Conservation (phyloP, 768 basidiomycete genomes). For the Hypholoma sublateritium region DNA sequence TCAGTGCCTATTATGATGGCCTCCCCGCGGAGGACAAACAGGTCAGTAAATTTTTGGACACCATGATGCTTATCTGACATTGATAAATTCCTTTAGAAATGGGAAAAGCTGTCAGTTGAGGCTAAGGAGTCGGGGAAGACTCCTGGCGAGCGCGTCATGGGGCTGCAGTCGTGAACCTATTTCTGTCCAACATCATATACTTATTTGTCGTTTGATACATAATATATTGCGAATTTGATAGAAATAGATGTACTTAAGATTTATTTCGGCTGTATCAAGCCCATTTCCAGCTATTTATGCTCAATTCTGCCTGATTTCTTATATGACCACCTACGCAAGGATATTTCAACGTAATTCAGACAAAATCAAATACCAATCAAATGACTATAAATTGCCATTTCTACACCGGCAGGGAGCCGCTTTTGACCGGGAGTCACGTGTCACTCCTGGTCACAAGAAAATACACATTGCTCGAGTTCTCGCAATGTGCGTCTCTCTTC, state of each 20-base stretch:
- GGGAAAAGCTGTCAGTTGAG: conserved; percentile 3
- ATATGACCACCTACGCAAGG: neutral
- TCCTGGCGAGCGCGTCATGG: neutral
- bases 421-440: conserved; percentile 3
- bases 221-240: conserved; percentile 2
- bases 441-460: too few species aligned
- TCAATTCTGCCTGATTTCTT: neutral
- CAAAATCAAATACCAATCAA: neutral
- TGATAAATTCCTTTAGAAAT: neutral
- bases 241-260: neutral
- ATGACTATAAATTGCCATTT: neutral
- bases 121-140: conserved; percentile 4
- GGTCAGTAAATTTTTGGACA: conserved; percentile 3
- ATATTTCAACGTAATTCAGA: conserved; percentile 1
- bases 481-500: too few species aligned
- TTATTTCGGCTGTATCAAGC: neutral
- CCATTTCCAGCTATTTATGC: neutral
- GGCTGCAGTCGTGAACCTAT: neutral
- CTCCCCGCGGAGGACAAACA: conserved; percentile 8
- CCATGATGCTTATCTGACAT: neutral
- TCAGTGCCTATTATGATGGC: conserved; percentile 8
- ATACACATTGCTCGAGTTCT: too few species aligned
- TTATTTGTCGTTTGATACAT: neutral
- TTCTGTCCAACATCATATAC: neutral
- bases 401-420: neutral